A percentile compares a stretch with the other conserved stretches of the same genome.
phyloP scores from a whole-genome alignment of 2,329 filamentous ascomycete genomes.

The Phaeosphaeria sp. region DNA sequence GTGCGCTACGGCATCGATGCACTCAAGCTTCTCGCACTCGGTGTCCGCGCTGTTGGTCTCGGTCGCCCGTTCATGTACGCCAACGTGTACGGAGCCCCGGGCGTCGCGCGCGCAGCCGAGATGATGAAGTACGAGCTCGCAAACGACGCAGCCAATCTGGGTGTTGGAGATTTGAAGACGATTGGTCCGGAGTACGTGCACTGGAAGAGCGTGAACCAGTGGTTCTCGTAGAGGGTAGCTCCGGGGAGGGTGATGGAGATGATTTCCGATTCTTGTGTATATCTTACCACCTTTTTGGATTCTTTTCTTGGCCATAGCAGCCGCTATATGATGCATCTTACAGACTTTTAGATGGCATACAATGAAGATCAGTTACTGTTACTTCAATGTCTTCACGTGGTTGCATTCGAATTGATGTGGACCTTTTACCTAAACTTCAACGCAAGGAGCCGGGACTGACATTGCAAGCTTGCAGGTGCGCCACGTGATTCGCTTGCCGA shows the following conservation, averaged over 20 bases:
- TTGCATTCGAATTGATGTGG: no score
- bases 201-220: conserved; percentile 6
- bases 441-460: no score
- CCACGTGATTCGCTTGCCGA: no score
- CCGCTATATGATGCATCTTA: not conserved
- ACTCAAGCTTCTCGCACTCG: conserved; percentile 48
- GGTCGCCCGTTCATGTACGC: conserved; percentile 61
- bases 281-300: not conserved
- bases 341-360: not conserved
- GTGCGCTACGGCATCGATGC: conserved; percentile 50
- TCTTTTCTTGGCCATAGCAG: not conserved
- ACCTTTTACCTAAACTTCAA: no score
- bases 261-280: conserved; percentile 1
- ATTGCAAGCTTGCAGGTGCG: no score
- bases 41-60: conserved; percentile 52
- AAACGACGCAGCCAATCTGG: conserved; percentile 43
- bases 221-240: not conserved
- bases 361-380: not conserved
- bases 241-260: not conserved
- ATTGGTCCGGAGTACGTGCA: conserved; percentile 18
- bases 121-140: conserved; percentile 60
- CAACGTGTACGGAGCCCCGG: conserved; percentile 65
- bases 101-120: conserved; percentile 64
- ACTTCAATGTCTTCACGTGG: no score
- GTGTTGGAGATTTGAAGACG: conserved; percentile 39